A percentile compares a stretch with the other conserved stretches of the same genome.
These are phyloP conservation scores for Ustilago curta DNA, from an alignment of 1,284 basidiomycete genomes.

Conservation along the genomic window DNA sequence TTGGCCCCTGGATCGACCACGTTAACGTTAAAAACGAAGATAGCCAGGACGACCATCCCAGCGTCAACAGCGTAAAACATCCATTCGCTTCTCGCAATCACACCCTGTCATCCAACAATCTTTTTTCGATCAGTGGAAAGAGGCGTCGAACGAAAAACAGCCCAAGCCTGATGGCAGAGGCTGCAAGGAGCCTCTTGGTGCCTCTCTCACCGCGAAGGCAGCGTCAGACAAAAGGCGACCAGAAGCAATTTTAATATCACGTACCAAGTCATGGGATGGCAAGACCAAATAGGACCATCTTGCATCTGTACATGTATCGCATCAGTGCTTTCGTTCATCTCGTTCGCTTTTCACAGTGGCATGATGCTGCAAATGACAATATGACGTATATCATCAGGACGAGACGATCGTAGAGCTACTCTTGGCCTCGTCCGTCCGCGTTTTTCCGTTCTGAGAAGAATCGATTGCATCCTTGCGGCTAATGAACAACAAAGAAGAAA, in stretches of 20 bases:
- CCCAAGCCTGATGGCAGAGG: slow-evolving; percentile 35
- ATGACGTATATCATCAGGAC: background rate
- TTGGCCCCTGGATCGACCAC: slow-evolving; percentile 39
- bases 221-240: slow-evolving; percentile 31
- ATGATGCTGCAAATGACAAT: background rate
- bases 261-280: background rate
- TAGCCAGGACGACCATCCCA: slow-evolving; percentile 29
- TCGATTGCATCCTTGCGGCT: background rate
- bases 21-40: slow-evolving; percentile 34
- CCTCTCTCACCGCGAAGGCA: slow-evolving; percentile 17
- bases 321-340: too few species aligned
- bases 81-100: slow-evolving; percentile 52
- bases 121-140: slow-evolving; percentile 57
- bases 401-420: too few species aligned
- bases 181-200: slow-evolving; percentile 31
- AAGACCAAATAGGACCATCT: background rate
- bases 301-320: background rate
- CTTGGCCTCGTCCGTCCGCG: too few species aligned
- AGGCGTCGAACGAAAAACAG: slow-evolving; percentile 45
- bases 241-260: slow-evolving; percentile 36
- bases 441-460: too few species aligned
- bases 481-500: background rate
- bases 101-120: slow-evolving; percentile 48
- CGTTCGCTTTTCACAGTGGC: background rate
- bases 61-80: slow-evolving; percentile 45